These are phyloP conservation scores for Eucalyptus caleyi DNA, from an alignment of 345 rosid species.

Conservation along the genomic window DNA sequence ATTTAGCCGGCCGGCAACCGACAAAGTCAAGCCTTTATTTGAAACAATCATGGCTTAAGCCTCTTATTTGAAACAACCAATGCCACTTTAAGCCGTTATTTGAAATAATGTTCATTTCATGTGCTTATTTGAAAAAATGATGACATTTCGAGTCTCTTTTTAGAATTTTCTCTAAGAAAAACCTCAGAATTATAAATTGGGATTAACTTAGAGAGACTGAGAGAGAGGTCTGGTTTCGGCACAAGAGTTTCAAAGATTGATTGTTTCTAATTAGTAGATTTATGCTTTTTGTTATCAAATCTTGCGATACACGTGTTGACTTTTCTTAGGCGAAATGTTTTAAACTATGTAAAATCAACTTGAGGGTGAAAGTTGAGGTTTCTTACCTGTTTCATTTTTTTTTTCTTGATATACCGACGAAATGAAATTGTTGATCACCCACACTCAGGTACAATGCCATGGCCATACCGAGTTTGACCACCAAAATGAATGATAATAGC, in stretches of 20 bases:
- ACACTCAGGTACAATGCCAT: neutral
- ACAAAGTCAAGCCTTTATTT: fast-evolving
- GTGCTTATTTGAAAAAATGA: no score
- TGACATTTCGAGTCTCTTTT: fast-evolving
- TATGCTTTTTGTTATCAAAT: neutral
- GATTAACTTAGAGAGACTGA: neutral
- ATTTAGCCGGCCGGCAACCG: fast-evolving
- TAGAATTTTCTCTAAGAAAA: no score
- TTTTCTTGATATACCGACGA: neutral
- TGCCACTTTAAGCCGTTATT: no score
- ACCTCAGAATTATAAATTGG: no score
- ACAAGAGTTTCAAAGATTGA: neutral
- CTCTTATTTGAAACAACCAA: no score
- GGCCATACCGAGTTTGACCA: neutral
- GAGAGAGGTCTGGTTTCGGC: neutral
- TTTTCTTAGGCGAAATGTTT: neutral
- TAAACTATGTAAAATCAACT: neutral
- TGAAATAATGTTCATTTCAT: fast-evolving
- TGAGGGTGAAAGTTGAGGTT: neutral
- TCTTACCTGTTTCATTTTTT: neutral
- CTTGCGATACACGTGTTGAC: neutral
- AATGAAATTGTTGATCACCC: neutral
- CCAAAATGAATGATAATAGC: neutral
- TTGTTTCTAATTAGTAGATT: neutral
- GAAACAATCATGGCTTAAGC: fast-evolving